phyloP scores from a whole-genome alignment of 2,329 filamentous ascomycete species.

The Neospermospora avenae region DNA sequence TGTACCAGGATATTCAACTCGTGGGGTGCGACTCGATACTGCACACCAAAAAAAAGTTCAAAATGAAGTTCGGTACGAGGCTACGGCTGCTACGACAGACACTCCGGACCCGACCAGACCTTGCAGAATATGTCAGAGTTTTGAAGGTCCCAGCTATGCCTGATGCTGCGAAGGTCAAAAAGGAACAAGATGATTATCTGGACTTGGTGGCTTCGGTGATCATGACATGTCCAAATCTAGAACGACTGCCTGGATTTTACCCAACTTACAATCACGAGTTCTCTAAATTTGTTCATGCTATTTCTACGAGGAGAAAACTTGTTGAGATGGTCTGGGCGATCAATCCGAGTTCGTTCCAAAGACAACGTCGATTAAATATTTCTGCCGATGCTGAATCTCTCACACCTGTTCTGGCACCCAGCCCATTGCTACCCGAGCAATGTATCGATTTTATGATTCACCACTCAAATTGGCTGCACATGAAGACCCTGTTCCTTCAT shows the following conservation, averaged over 20 bases:
- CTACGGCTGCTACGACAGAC: conserved; percentile 56
- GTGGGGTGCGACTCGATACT: conserved; percentile 51
- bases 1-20: conserved; percentile 56
- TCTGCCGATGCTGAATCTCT: conserved; percentile 23
- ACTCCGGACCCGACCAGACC: conserved; percentile 48
- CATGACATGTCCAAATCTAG: conserved; percentile 64
- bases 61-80: conserved; percentile 49
- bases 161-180: conserved; percentile 35
- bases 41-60: conserved; percentile 55
- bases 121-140: conserved; percentile 53
- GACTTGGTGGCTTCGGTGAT: conserved; percentile 57
- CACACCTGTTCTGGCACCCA: conserved; percentile 33
- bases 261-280: conserved; percentile 54
- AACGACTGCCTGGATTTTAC: conserved; percentile 53
- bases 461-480: conserved; percentile 53
- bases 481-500: conserved; percentile 56
- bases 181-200: conserved; percentile 49
- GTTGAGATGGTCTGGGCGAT: conserved; percentile 60
- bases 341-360: conserved; percentile 35
- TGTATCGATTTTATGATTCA: conserved; percentile 46
- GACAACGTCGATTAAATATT: conserved; percentile 30
- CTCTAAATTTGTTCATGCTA: conserved; percentile 54
- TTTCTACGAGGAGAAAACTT: conserved; percentile 54
- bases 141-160: conserved; percentile 53
- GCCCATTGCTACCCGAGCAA: conserved; percentile 41